These are phyloP conservation scores for Orbilia ellipsospora DNA, from an alignment of 2,329 filamentous ascomycete species.

Conservation along the genomic window DNA sequence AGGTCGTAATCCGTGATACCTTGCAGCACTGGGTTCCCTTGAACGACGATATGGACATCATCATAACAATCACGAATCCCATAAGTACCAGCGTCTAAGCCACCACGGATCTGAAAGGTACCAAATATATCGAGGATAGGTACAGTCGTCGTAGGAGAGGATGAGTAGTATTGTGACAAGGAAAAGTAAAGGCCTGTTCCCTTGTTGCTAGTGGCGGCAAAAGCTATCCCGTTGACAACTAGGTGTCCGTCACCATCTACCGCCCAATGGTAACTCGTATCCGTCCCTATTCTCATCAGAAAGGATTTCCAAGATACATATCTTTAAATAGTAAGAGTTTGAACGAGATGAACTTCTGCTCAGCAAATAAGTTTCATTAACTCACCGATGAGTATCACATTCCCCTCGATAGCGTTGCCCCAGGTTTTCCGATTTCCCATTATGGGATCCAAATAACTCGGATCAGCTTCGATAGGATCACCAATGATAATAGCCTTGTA, in stretches of 20 bases:
- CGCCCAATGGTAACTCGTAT: background rate
- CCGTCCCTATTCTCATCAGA: background rate
- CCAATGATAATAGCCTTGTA: constrained; percentile 14
- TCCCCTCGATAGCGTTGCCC: background rate
- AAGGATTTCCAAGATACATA: background rate
- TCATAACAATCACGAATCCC: background rate
- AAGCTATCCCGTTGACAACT: background rate
- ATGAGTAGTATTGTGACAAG: background rate
- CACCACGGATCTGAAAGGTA: background rate
- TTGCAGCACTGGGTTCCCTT: background rate
- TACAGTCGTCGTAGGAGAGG: background rate
- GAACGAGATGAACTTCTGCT: too few relatives aligned
- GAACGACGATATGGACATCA: constrained; percentile 1
- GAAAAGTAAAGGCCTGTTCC: constrained; percentile 8
- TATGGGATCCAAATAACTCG: background rate
- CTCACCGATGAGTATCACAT: constrained; percentile 12
- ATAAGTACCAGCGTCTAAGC: background rate
- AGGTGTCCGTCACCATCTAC: too few relatives aligned
- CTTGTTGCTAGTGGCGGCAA: constrained; percentile 2
- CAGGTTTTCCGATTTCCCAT: background rate
- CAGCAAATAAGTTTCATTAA: too few relatives aligned
- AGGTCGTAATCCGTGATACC: background rate
- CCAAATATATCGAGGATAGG: background rate
- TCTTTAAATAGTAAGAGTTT: too few relatives aligned
- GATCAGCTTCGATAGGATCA: background rate